Percentiles rank a stretch among this genome's conserved stretches.
These are phyloP conservation scores for Dipodascopsis uninucleata DNA, from an alignment of 805 yeast species.

Conservation along the genomic window DNA sequence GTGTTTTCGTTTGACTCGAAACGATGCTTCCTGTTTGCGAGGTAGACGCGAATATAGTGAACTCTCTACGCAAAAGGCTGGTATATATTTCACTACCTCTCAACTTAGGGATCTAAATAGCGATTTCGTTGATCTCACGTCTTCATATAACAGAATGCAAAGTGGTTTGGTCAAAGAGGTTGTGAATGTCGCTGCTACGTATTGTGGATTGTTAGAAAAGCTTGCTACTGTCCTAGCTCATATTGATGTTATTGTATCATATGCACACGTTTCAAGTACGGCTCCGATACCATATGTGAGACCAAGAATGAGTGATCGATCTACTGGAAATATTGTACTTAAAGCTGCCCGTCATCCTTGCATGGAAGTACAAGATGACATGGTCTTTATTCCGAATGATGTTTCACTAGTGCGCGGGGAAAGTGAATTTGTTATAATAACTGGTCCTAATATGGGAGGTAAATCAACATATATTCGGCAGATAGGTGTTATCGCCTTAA, in stretches of 20 bases:
- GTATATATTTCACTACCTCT: slow-evolving; percentile 82
- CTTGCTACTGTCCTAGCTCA: slow-evolving; percentile 63
- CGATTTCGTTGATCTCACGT: slow-evolving; percentile 55
- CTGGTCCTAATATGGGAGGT: slow-evolving; percentile 98
- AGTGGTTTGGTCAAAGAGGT: slow-evolving; percentile 77
- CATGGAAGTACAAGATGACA: slow-evolving; percentile 85
- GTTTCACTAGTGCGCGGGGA: slow-evolving; percentile 56
- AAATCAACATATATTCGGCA: slow-evolving; percentile 91
- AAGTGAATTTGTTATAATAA: slow-evolving; percentile 74
- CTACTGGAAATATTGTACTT: slow-evolving; percentile 45
- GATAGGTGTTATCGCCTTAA: slow-evolving; percentile 76
- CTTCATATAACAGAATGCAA: slow-evolving; percentile 72
- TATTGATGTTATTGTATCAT: slow-evolving; percentile 77
- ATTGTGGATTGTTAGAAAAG: slow-evolving; percentile 70
- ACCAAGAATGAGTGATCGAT: slow-evolving; percentile 62
- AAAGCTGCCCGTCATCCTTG: slow-evolving; percentile 92
- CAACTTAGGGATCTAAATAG: slow-evolving; percentile 57
- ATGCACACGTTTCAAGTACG: slow-evolving; percentile 77
- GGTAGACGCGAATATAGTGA: slow-evolving; percentile 56
- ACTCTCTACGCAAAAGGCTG: slow-evolving; percentile 89
- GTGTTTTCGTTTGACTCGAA: slow-evolving; percentile 88
- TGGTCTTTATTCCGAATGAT: slow-evolving; percentile 88
- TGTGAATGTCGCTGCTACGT: slow-evolving; percentile 73
- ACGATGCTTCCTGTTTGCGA: slow-evolving; percentile 76
- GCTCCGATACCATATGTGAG: slow-evolving; percentile 79